phyloP scores from a whole-genome alignment of 2,329 filamentous ascomycete species.

The Byssochlamys sp. region DNA sequence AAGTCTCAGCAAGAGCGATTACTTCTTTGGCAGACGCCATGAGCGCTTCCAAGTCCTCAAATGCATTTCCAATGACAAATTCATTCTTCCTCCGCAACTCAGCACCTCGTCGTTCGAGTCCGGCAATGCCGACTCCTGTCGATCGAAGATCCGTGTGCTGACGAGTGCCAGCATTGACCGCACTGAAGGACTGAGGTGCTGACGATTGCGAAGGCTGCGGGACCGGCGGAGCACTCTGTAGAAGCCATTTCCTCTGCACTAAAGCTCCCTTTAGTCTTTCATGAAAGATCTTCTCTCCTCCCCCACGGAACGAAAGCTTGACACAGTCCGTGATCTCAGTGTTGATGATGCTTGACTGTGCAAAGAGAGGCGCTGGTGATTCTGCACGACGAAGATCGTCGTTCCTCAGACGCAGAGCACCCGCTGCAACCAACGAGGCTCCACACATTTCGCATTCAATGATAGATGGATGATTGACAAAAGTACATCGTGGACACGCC shows the following conservation, averaged over 20 bases:
- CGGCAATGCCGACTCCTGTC: conserved; percentile 78
- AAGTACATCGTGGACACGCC: conserved; percentile 78
- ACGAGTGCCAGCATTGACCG: conserved; percentile 12
- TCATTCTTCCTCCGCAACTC: conserved; percentile 88
- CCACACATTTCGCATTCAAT: conserved; percentile 84
- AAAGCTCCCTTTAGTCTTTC: conserved; percentile 80
- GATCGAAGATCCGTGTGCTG: conserved; percentile 20
- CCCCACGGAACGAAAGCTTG: conserved; percentile 82
- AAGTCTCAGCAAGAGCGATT: conserved; percentile 80
- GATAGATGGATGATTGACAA: conserved; percentile 82
- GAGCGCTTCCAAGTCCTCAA: conserved; percentile 88
- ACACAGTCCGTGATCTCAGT: conserved; percentile 62
- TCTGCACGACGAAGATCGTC: conserved; percentile 44
- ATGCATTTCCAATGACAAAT: conserved; percentile 80
- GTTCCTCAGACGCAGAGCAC: conserved; percentile 30
- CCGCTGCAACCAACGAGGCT: conserved; percentile 55
- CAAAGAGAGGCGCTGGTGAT: conserved; percentile 66
- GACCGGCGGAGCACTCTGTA: conserved; percentile 79
- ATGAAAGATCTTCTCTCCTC: conserved; percentile 81
- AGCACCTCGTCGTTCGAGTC: conserved; percentile 73
- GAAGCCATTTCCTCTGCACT: conserved; percentile 88
- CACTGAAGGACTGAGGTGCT: conserved; percentile 19
- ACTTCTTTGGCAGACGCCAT: conserved; percentile 98
- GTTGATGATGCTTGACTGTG: conserved; percentile 35
- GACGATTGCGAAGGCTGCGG: conserved; percentile 49